Conservation (phyloP, 371 early-diverging fungal genomes). For the Nosema granulosis region DNA sequence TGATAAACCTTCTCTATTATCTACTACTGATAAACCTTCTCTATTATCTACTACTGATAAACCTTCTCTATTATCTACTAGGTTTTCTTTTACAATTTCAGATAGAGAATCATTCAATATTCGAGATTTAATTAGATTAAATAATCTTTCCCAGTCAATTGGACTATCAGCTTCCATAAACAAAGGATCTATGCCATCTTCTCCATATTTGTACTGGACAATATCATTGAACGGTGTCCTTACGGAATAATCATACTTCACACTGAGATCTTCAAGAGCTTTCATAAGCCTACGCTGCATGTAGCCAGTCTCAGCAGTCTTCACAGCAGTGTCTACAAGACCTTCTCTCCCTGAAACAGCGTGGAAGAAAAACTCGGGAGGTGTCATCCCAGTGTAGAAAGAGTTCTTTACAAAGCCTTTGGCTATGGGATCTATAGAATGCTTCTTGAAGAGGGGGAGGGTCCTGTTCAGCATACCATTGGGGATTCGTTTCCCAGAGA, state of each 20-base stretch:
- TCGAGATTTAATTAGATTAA: not conserved
- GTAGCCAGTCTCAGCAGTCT: slow-evolving; percentile 97
- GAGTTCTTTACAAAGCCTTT: slow-evolving; percentile 94
- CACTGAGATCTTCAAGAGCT: slow-evolving; percentile 65
- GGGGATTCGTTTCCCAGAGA: slow-evolving; percentile 87
- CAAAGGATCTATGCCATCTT: slow-evolving; percentile 48
- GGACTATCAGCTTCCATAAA: slow-evolving; percentile 28
- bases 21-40: not conserved
- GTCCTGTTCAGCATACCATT: slow-evolving; percentile 90
- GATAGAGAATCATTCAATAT: not conserved
- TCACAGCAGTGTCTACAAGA: slow-evolving; percentile 97
- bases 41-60: not conserved
- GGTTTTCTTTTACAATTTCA: not conserved
- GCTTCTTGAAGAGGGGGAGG: slow-evolving; percentile 86
- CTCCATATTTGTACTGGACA: slow-evolving; percentile 47
- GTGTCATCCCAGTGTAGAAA: slow-evolving; percentile 87
- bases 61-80: not conserved
- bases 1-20: not conserved
- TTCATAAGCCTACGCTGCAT: slow-evolving; percentile 97
- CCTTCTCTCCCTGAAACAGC: slow-evolving; percentile 98
- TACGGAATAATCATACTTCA: slow-evolving; percentile 64
- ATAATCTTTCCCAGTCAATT: slow-evolving; percentile 30
- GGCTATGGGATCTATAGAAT: slow-evolving; percentile 78
- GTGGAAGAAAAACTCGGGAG: slow-evolving; percentile 96
- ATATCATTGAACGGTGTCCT: slow-evolving; percentile 48